Base-by-base conservation (phyloP, 2,329 filamentous ascomycete species). In the Trichoderma koningiopsis region DNA sequence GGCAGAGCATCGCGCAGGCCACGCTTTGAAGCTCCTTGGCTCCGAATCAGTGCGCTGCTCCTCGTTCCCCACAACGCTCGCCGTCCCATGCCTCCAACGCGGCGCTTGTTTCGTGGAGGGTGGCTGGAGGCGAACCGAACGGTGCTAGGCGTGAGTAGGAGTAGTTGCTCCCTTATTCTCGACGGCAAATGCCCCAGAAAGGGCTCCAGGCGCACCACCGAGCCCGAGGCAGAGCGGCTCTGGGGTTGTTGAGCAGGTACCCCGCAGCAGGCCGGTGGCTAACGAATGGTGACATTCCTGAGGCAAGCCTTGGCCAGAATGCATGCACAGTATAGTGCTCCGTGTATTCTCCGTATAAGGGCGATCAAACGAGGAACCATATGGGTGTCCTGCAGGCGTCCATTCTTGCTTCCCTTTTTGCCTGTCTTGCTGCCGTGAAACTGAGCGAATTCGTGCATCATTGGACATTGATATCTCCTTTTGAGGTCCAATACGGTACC, bases 251-350 rank as follows among this genome's bases (percentile, higher is more conserved):
- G 37, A 57, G 63, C 33, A 29, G 63, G 37, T 66, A 35, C 52
- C 63, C 53, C 63, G 63, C 63, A 66, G 63, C 63, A 33, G 16
- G 13, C 35, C n/a, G 62, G 55, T 72, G 72, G 69, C 73, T 74
- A 73, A 75, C 75, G 49, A 71, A 76, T 75, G 53, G 71, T 47
- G 68, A 52, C 67, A 68, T 63, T 27, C 31, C 31, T 7, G 63
- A 33, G 29, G 49, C 63, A 33, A 22, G 49, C 63, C 27, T 31
- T 43, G 10, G 22, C 24, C 53, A 35, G n/a, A 43, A 19, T n/a
- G 40, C 40, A 3, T 43, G 6, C n/a, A 43, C 40, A 43, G 40
- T 43, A 19, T 19, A 43, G 40, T 43, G 19, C 40, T 43, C 40
- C 40, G 40, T 43, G 19, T 43, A 43, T 43, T 8, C 16, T 43